These are phyloP conservation scores for Solanum pinnatisectum DNA, from an alignment of 257 asterid genomes.

Conservation along the genomic window DNA sequence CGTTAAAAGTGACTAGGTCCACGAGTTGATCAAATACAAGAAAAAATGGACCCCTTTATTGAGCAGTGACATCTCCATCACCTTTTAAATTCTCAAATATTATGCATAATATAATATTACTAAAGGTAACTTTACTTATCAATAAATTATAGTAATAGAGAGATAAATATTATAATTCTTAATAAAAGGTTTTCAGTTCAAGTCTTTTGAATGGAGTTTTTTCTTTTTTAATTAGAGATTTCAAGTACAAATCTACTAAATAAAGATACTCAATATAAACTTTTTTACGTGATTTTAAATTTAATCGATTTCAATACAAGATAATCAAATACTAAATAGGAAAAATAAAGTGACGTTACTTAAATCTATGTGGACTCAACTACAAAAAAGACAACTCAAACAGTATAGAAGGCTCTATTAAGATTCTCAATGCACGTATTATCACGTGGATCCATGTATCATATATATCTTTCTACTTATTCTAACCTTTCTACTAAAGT, in stretches of 20 bases:
- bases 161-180: no score
- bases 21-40: background rate
- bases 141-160: no score
- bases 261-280: accelerated
- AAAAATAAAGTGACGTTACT: background rate
- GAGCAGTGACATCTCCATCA: background rate
- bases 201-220: background rate
- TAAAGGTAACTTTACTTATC: background rate
- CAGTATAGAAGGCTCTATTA: background rate
- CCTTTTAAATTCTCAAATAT: background rate
- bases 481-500: background rate
- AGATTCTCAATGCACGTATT: background rate
- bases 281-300: accelerated
- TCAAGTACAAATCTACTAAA: background rate
- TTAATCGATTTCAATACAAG: accelerated
- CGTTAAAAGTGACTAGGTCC: background rate
- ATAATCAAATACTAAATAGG: accelerated
- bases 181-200: background rate
- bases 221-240: accelerated
- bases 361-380: background rate
- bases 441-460: background rate
- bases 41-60: background rate
- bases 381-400: background rate
- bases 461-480: background rate
- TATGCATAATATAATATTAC: background rate